A percentile compares a stretch with the other conserved stretches of the same genome.
phyloP scores from a whole-genome alignment of 148 eudicot genomes.

The Polygonum maritimum region DNA sequence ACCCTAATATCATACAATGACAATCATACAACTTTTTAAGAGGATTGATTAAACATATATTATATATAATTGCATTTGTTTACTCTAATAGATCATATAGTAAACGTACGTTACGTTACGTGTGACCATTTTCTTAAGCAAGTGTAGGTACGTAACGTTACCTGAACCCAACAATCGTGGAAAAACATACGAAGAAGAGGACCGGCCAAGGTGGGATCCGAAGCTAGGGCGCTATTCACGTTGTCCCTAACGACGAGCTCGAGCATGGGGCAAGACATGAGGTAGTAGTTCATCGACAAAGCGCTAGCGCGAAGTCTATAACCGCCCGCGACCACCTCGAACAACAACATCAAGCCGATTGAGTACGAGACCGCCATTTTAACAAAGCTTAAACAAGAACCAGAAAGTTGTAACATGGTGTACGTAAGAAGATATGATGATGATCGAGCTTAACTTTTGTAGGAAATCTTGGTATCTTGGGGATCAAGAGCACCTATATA shows the following conservation, averaged over 20 bases:
- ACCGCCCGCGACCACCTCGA: constrained; percentile 19
- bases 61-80: no score
- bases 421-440: not conserved
- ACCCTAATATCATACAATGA: constrained; percentile 35
- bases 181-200: constrained; percentile 62
- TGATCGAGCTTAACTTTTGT: no score
- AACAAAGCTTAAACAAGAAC: not conserved
- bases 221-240: constrained; percentile 37
- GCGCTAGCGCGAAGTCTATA: constrained; percentile 18
- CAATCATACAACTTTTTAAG: not conserved
- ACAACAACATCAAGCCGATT: constrained; percentile 14
- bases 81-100: no score
- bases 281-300: constrained; percentile 49
- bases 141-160: not conserved
- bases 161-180: constrained; percentile 75
- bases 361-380: constrained; percentile 3
- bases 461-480: not conserved
- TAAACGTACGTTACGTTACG: no score
- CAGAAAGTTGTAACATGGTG: not conserved
- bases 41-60: no score
- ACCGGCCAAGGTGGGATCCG: constrained; percentile 61
- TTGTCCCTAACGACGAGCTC: constrained; percentile 38
- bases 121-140: not conserved
- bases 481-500: not conserved
- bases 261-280: constrained; percentile 48